A percentile compares a stretch with the other conserved stretches of the same genome.
Conservation (phyloP, 1,284 basidiomycete species). For the Pholiota adiposa region DNA sequence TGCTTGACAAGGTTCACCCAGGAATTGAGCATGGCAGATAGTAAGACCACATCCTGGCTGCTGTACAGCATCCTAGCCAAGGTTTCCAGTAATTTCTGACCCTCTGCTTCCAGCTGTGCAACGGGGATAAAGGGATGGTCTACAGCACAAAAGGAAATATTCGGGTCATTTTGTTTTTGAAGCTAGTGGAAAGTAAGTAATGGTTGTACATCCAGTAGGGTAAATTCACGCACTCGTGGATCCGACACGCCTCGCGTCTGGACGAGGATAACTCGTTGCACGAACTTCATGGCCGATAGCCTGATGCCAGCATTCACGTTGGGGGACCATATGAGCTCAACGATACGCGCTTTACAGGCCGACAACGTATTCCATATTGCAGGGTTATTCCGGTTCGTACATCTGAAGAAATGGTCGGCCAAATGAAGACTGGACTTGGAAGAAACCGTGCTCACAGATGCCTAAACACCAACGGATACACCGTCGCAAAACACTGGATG, state of each 20-base stretch:
- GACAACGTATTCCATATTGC: conserved; percentile 72
- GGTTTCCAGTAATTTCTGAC: conserved; percentile 80
- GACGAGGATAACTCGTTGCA: conserved; percentile 89
- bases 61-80: conserved; percentile 83
- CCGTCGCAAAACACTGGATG: conserved; percentile 84
- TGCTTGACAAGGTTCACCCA: conserved; percentile 80
- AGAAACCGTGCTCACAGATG: conserved; percentile 61
- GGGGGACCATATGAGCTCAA: conserved; percentile 67
- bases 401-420: conserved; percentile 45
- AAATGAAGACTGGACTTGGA: conserved; percentile 15
- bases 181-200: conserved; percentile 48
- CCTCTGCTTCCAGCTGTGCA: conserved; percentile 81
- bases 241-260: conserved; percentile 89
- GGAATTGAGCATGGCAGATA: conserved; percentile 90
- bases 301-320: conserved; percentile 69
- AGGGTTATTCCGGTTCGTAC: conserved; percentile 64
- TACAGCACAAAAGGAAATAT: conserved; percentile 76
- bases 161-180: conserved; percentile 85
- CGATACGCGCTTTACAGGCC: conserved; percentile 73
- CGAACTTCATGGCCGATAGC: conserved; percentile 89
- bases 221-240: conserved; percentile 69
- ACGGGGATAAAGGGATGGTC: conserved; percentile 87
- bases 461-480: conserved; percentile 90
- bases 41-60: conserved; percentile 77
- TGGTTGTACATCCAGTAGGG: conserved; percentile 14